These are phyloP conservation scores for Erigeron canadensis DNA, from an alignment of 129 eudicot genomes.

Conservation along the genomic window DNA sequence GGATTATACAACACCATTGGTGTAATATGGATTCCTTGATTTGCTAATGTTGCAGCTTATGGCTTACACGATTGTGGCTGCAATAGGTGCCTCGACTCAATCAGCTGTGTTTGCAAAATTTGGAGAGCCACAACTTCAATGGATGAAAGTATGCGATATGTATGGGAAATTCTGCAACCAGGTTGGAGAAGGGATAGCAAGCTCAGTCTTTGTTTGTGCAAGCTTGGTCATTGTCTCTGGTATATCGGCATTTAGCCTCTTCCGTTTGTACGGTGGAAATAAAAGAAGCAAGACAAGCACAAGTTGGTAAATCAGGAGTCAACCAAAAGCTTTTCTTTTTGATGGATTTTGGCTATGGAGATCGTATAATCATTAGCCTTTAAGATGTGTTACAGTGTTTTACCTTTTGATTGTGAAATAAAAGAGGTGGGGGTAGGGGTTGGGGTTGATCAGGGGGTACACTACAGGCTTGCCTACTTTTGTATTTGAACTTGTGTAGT, in stretches of 20 bases:
- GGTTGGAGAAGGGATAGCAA: slow-evolving; percentile 70
- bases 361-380: neutral
- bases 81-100: slow-evolving; percentile 65
- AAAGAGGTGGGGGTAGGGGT: too few relatives aligned
- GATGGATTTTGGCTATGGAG: neutral
- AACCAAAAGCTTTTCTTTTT: slow-evolving; percentile 2
- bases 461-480: too few relatives aligned
- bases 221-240: slow-evolving; percentile 60
- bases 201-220: slow-evolving; percentile 49
- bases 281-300: slow-evolving; percentile 42
- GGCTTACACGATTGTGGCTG: slow-evolving; percentile 63
- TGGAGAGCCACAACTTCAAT: slow-evolving; percentile 63
- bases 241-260: slow-evolving; percentile 73
- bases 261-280: slow-evolving; percentile 66
- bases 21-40: too few relatives aligned
- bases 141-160: slow-evolving; percentile 80
- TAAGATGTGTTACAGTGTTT: slow-evolving; percentile 17
- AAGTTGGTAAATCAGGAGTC: slow-evolving; percentile 37
- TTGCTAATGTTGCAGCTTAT: slow-evolving; percentile 43
- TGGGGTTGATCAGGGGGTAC: too few relatives aligned
- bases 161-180: slow-evolving; percentile 76
- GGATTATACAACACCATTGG: too few relatives aligned
- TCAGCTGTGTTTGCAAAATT: slow-evolving; percentile 54
- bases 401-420: slow-evolving; percentile 8
- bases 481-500: too few relatives aligned